Conservation (phyloP, 176 grass and related monocot species). For the Triticum urartu region DNA sequence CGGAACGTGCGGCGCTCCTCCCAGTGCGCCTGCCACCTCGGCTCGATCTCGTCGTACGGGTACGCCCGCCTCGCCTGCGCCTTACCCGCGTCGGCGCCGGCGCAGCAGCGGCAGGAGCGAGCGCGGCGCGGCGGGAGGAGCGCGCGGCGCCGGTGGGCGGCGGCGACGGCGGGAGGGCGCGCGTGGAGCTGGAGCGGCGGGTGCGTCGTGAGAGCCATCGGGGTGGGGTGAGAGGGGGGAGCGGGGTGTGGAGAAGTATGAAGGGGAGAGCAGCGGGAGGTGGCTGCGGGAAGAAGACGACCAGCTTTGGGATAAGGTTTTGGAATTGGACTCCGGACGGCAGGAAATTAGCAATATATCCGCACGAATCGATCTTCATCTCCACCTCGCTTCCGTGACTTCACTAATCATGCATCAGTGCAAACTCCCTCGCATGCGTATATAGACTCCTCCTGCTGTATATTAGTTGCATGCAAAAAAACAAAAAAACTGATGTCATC, state of each 20-base stretch:
- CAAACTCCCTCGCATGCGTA: too few species aligned
- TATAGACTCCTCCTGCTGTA: too few species aligned
- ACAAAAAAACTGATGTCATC: too few species aligned
- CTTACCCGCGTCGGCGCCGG: background rate
- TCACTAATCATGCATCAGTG: too few species aligned
- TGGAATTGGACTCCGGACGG: too few species aligned
- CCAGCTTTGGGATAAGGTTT: conserved; percentile 49
- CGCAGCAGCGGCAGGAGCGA: conserved; percentile 28
- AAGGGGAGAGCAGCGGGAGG: background rate
- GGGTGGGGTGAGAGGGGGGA: background rate
- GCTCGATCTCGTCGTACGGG: conserved; percentile 83
- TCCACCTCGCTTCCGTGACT: too few species aligned
- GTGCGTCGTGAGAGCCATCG: conserved; percentile 38
- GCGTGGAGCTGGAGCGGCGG: conserved; percentile 26
- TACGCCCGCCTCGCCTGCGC: conserved; percentile 50
- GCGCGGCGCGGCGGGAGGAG: background rate
- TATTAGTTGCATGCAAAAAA: too few species aligned
- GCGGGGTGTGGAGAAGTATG: conserved; percentile 5
- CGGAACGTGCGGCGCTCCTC: conserved; percentile 82
- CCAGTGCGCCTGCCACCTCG: conserved; percentile 87
- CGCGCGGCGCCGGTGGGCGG: background rate
- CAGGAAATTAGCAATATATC: too few species aligned
- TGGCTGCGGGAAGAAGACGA: background rate
- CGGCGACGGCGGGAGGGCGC: background rate
- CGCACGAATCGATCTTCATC: too few species aligned